Base-by-base conservation (phyloP, 1,139 yeast genomes). In the Saccharomyces hybrid region DNA sequence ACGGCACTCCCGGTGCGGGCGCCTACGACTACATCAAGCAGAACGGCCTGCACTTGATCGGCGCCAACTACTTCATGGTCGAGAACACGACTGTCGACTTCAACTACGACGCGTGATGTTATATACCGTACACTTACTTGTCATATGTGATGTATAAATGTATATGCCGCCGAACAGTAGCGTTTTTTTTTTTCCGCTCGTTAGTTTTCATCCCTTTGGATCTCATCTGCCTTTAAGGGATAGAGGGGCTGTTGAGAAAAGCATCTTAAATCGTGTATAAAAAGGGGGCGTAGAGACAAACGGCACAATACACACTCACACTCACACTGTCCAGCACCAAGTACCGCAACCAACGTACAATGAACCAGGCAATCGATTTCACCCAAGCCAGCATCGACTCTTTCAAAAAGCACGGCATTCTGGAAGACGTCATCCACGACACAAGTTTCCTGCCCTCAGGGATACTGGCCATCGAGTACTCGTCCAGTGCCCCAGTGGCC, bases 1-100 rank as follows among this genome's bases (percentile, higher is more conserved):
- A 90, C 9, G 86, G 83, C 26, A 75, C 76, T 44, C 87, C 91
- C 4, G 83, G 87, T 7, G 76, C 80, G 46, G 96, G 96, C 2
- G 88, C 82, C 11, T 76, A 82, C 57, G 87, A 84, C 59, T 89
- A 89, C 87, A 83, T 85, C 49, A 70, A 74, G 53, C 76, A 81
- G 70, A 81, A 86, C 58, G 79, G 79, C 14, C 73, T 82, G 59
- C 78, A 81, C 60, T 83, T 88, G 51, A 76, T 85, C 55, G 89
- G 86, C n/a, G 83, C 83, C 57, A 88, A 89, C 74, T 88, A 84
- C 70, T 88, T 85, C 73, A 38, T 38, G 44, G 44, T 38, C 3
- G 13, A 38, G 9, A 38, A 38, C 23, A 38, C 44, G 44, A 38
- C 44, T 5, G 44, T 38, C 5, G 44, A 38, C 25, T 38, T 38